Evolutionary conservation across 176 grass and related monocot genomes (phyloP), one percentile per base, ranked within the genome.

Genomic region (Eragrostis curvula): DNA sequence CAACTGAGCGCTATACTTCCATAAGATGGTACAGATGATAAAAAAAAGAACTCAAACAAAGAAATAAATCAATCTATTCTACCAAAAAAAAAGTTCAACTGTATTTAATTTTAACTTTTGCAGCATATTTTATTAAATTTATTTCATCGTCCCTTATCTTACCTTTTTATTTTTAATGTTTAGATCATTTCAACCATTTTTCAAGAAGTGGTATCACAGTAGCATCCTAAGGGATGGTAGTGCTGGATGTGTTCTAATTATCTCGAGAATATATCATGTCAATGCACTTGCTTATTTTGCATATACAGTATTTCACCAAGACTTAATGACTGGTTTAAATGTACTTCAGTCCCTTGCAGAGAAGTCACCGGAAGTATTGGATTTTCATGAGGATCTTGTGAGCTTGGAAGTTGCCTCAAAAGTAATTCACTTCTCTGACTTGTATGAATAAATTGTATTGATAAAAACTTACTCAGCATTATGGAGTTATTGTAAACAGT

Each of bases 381-480:
- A 98, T 75, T 95, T 98, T 83, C 85, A 95, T 69, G 90, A 91
- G 49, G 96, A 95, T 69, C 84, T 98, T 89, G 70, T 72, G 53
- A 95, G 79, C 70, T 89, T 98, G 84, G 96, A 98, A 98, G 66
- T 74, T 89, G 70, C 92, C 87, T 91, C 96, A 63, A 98, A 95
- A 90, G 96, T 98, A 87, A 78, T 71, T 77, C 80, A 39, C 70
- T 55, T 74, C 12, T 86, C 21, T 62, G 12, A 78, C 68, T 79
- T 72, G 28, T 70, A n/a, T 77, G 41, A 24, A 80, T 58, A 47
- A 70, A 29, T 39, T 84, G 18, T 70, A 69, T 78, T 29, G 51
- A 25, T 51, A 83, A 48, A 48, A 24, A 79, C 61, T 44, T 84
- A 32, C 58, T 86, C 65, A 77, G 43, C 75, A 56, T 81, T 74